A percentile compares a stretch with the other conserved stretches of the same genome.
Conservation (phyloP, 164 flowering plant genomes). For the Houttuynia cordata region DNA sequence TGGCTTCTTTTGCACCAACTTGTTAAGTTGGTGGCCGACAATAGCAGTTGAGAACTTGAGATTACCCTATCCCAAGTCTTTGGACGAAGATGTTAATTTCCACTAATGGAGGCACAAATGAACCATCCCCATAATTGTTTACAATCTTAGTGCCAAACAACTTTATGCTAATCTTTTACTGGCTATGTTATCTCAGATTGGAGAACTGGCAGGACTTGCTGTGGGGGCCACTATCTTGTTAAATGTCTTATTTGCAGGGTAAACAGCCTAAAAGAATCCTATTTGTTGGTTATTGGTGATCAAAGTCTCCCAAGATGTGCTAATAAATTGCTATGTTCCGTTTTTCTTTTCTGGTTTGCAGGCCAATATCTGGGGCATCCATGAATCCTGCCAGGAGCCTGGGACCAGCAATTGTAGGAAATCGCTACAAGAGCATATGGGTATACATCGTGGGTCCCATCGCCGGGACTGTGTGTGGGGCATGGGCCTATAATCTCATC, state of each 20-base stretch:
- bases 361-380: conserved; percentile 83
- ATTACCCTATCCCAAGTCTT: no score
- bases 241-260: conserved; percentile 73
- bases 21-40: no score
- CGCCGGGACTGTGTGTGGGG: conserved; percentile 55
- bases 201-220: conserved; percentile 83
- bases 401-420: conserved; percentile 70
- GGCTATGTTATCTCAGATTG: conserved; percentile 35
- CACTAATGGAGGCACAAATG: no score
- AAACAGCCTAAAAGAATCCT: neutral
- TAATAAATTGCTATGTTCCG: neutral
- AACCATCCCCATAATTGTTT: no score
- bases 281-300: neutral
- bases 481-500: conserved; percentile 65
- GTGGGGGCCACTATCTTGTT: conserved; percentile 66
- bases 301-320: neutral
- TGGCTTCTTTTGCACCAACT: no score
- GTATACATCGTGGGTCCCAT: conserved; percentile 53
- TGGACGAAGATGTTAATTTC: no score
- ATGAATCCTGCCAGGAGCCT: conserved; percentile 98
- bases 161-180: neutral
- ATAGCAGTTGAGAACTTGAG: no score
- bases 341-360: conserved; percentile 13
- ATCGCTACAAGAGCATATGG: conserved; percentile 48
- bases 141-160: neutral